Percentiles rank a stretch among this genome's conserved stretches.
Conservation (phyloP, 441 rosid species). For the Aquilaria agallochum region DNA sequence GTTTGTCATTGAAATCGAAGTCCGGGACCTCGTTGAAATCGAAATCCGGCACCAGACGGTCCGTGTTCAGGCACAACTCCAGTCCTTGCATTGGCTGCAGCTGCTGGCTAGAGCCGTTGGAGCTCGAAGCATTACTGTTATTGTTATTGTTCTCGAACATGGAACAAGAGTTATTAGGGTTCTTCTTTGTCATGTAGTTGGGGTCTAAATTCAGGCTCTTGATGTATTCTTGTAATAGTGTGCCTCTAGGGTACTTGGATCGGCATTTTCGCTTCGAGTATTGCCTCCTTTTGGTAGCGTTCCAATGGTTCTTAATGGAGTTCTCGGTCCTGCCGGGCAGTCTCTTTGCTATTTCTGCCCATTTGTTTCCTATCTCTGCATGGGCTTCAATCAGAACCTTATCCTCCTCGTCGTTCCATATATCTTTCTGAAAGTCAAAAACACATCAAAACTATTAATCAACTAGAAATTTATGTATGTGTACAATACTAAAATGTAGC, state of each 20-base stretch:
- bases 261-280: slow-evolving; percentile 77
- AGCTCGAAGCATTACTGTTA: slow-evolving; percentile 10
- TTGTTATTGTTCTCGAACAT: slow-evolving; percentile 3
- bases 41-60: slow-evolving; percentile 32
- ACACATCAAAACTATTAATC: not conserved
- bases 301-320: slow-evolving; percentile 98
- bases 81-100: slow-evolving; percentile 13
- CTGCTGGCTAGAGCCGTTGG: not conserved
- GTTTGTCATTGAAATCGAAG: slow-evolving; percentile 59
- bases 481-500: too few relatives aligned
- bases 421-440: slow-evolving; percentile 52
- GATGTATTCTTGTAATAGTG: slow-evolving; percentile 91
- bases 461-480: not conserved
- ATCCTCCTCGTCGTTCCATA: slow-evolving; percentile 95
- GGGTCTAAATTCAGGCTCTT: slow-evolving; percentile 64
- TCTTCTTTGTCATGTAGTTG: slow-evolving; percentile 10
- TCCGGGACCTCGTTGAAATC: slow-evolving; percentile 44
- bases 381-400: slow-evolving; percentile 70
- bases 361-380: slow-evolving; percentile 81
- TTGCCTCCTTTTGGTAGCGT: slow-evolving; percentile 91
- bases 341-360: slow-evolving; percentile 97
- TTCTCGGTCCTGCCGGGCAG: slow-evolving; percentile 96
- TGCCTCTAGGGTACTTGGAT: slow-evolving; percentile 62
- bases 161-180: too few relatives aligned
- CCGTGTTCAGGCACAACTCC: slow-evolving; percentile 12